Conservation (phyloP, 257 asterid genomes). For the Solanum appendiculatum region DNA sequence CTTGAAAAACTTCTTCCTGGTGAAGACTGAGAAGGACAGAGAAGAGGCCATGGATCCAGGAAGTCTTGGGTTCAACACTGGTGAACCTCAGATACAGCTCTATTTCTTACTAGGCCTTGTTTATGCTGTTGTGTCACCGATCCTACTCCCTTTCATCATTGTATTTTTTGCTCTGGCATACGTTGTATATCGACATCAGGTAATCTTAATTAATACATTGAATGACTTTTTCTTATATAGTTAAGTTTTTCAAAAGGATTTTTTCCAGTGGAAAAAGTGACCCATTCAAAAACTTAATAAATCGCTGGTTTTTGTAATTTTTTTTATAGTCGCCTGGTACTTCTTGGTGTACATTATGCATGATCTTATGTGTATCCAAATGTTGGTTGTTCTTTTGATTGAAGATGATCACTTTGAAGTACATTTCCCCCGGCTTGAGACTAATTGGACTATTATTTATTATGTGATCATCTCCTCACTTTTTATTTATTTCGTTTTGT, state of each 20-base stretch:
- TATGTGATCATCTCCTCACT: background rate
- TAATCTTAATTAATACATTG: slow-evolving; percentile 8
- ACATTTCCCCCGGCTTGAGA: background rate
- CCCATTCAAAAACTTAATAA: background rate
- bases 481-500: background rate
- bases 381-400: background rate
- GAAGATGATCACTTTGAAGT: background rate
- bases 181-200: slow-evolving; percentile 89
- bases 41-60: slow-evolving; percentile 94
- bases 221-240: background rate
- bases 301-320: background rate
- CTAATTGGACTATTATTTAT: background rate
- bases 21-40: slow-evolving; percentile 85
- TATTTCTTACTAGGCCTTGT: slow-evolving; percentile 91
- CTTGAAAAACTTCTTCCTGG: slow-evolving; percentile 70
- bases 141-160: slow-evolving; percentile 80
- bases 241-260: background rate
- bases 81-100: slow-evolving; percentile 91
- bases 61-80: slow-evolving; percentile 81
- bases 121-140: slow-evolving; percentile 84
- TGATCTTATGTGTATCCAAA: background rate
- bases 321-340: background rate
- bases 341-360: background rate
- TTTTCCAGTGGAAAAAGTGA: background rate
- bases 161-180: slow-evolving; percentile 73